phyloP scores from a whole-genome alignment of 495 filamentous ascomycete genomes.

The Hypoxylon perforatum region DNA sequence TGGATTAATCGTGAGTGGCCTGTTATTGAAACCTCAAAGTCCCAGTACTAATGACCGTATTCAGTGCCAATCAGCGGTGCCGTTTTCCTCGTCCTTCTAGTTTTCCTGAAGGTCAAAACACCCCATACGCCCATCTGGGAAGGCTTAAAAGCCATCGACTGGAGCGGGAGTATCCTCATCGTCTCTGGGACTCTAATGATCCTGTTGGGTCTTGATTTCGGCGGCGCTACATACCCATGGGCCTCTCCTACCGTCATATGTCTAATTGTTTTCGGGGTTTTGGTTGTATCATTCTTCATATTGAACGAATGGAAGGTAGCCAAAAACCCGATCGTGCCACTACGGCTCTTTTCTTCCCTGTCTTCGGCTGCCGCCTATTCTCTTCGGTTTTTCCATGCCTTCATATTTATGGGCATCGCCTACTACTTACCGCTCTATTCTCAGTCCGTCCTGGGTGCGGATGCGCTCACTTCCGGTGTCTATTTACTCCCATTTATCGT shows the following conservation, averaged over 20 bases:
- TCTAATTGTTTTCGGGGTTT: slow-evolving; percentile 72
- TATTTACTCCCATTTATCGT: slow-evolving; percentile 60
- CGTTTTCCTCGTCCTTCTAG: slow-evolving; percentile 64
- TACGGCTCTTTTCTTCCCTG: slow-evolving; percentile 66
- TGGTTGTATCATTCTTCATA: slow-evolving; percentile 66
- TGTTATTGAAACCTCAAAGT: neutral
- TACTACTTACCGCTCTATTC: slow-evolving; percentile 71
- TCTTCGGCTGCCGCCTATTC: slow-evolving; percentile 62
- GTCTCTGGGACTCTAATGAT: slow-evolving; percentile 74
- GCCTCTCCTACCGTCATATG: slow-evolving; percentile 72
- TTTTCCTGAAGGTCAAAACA: slow-evolving; percentile 69
- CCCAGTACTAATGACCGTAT: slow-evolving; percentile 33
- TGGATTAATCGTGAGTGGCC: slow-evolving; percentile 59
- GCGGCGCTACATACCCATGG: slow-evolving; percentile 74
- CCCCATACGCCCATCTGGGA: slow-evolving; percentile 63
- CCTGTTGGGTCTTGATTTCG: slow-evolving; percentile 75
- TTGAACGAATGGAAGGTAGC: slow-evolving; percentile 72
- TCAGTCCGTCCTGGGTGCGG: slow-evolving; percentile 62
- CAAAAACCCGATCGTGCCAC: slow-evolving; percentile 73
- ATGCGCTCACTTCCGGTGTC: slow-evolving; percentile 56
- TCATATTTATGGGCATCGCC: slow-evolving; percentile 39
- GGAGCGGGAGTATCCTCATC: slow-evolving; percentile 63
- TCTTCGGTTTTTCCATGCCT: slow-evolving; percentile 64
- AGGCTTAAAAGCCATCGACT: slow-evolving; percentile 58
- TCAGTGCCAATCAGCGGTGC: slow-evolving; percentile 63